Percentiles rank a stretch among this genome's conserved stretches.
These are phyloP conservation scores for Wickerhamiella australiensis DNA, from an alignment of 805 yeast genomes.

Conservation along the genomic window DNA sequence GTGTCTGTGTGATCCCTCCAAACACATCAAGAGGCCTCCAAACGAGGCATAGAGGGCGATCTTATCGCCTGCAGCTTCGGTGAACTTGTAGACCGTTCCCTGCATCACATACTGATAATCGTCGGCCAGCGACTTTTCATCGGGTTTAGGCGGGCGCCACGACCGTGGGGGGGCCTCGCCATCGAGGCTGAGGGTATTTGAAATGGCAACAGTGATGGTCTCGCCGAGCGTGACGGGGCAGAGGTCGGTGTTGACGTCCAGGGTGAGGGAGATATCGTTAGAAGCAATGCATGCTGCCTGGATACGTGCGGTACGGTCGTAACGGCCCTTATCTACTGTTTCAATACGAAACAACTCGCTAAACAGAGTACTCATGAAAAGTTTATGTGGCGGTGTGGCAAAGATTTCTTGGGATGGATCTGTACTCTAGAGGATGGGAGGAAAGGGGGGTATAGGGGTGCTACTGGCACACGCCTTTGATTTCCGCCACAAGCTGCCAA, in stretches of 20 bases:
- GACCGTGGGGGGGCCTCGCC: slow-evolving; percentile 45
- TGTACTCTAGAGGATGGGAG: neutral
- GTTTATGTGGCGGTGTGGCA: neutral
- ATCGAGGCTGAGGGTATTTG: slow-evolving; percentile 54
- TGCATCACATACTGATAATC: slow-evolving; percentile 98
- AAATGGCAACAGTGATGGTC: slow-evolving; percentile 73
- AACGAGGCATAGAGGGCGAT: slow-evolving; percentile 83
- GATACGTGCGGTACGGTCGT: slow-evolving; percentile 82
- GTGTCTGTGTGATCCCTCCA: slow-evolving; percentile 89
- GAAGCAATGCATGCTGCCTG: slow-evolving; percentile 79
- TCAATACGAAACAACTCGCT: slow-evolving; percentile 86
- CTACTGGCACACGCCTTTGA: no score
- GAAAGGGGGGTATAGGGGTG: neutral
- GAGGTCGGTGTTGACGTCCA: slow-evolving; percentile 83
- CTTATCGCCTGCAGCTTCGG: slow-evolving; percentile 55
- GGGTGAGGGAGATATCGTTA: slow-evolving; percentile 64
- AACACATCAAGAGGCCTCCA: slow-evolving; percentile 86
- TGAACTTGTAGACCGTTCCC: slow-evolving; percentile 94
- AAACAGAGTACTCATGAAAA: slow-evolving; percentile 49
- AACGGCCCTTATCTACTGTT: slow-evolving; percentile 75
- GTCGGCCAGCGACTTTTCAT: slow-evolving; percentile 80
- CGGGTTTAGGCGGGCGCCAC: slow-evolving; percentile 76
- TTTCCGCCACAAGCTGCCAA: no score
- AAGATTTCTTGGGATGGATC: neutral
- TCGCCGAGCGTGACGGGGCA: slow-evolving; percentile 73